These are phyloP conservation scores for Neurospora crassa DNA, from an alignment of 2,329 filamentous ascomycete species.

Conservation along the genomic window DNA sequence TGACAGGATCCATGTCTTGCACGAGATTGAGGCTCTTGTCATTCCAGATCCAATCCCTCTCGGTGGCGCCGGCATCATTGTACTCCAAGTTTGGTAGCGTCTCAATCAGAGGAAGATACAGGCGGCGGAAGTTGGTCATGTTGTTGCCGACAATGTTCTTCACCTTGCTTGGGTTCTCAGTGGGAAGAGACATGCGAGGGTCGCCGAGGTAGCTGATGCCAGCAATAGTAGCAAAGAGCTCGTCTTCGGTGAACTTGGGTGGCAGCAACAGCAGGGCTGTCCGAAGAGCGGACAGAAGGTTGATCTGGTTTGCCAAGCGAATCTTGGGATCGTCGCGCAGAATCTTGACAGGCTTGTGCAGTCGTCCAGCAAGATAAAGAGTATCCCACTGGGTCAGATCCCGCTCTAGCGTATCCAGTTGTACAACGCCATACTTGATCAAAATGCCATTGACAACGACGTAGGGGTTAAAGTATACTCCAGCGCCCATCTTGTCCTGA, in stretches of 20 bases:
- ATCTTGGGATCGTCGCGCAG: conserved; percentile 87
- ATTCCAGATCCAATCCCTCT: conserved; percentile 54
- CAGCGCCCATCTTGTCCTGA: conserved; percentile 82
- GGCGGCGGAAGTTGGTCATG: conserved; percentile 77
- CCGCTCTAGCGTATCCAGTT: conserved; percentile 76
- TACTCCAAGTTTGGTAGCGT: conserved; percentile 85
- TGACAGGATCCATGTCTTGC: conserved; percentile 89
- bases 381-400: conserved; percentile 91
- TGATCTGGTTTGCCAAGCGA: conserved; percentile 90
- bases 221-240: conserved; percentile 86
- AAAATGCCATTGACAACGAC: conserved; percentile 89
- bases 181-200: conserved; percentile 84
- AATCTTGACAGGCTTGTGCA: conserved; percentile 98
- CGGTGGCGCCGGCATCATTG: conserved; percentile 49
- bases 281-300: conserved; percentile 82
- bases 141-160: conserved; percentile 90
- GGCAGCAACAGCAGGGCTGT: conserved; percentile 83
- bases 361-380: conserved; percentile 86
- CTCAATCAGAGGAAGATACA: conserved; percentile 83
- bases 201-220: conserved; percentile 92
- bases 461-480: conserved; percentile 96
- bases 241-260: conserved; percentile 70
- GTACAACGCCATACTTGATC: conserved; percentile 97
- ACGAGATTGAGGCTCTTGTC: conserved; percentile 57
- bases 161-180: conserved; percentile 88